Percentiles rank a stretch among this genome's conserved stretches.
These are phyloP conservation scores for Rhamnella rubrinervis DNA, from an alignment of 331 rosid species.

Conservation along the genomic window DNA sequence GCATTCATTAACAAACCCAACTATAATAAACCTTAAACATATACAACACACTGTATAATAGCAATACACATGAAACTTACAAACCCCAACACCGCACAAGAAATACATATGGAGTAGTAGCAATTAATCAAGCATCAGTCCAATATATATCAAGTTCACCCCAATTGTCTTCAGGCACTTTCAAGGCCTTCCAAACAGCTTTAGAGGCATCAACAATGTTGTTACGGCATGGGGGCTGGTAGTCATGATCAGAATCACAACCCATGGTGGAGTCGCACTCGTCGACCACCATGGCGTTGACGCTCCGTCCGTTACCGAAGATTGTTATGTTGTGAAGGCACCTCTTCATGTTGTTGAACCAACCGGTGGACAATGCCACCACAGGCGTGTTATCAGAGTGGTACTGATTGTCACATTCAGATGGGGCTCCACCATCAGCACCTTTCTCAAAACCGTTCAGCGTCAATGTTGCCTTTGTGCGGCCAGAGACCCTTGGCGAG, in stretches of 20 bases:
- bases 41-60: too few relatives aligned
- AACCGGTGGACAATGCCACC: conserved; percentile 34
- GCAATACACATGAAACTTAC: too few relatives aligned
- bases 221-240: conserved; percentile 32
- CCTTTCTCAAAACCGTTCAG: conserved; percentile 25
- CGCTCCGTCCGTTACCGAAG: conserved; percentile 25
- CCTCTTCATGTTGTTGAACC: conserved; percentile 28
- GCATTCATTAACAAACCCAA: too few relatives aligned
- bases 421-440: conserved; percentile 31
- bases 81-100: too few relatives aligned
- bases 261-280: conserved; percentile 40
- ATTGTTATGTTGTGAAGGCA: conserved; percentile 29
- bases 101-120: too few relatives aligned
- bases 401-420: conserved; percentile 28
- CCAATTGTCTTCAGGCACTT: conserved; percentile 14
- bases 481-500: conserved; percentile 10
- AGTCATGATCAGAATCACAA: conserved; percentile 37
- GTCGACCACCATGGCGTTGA: conserved; percentile 38
- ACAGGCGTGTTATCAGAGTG: conserved; percentile 30
- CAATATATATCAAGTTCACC: conserved; percentile 4
- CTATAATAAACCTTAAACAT: too few relatives aligned
- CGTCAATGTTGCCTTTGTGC: conserved; percentile 29
- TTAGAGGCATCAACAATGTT: conserved; percentile 42
- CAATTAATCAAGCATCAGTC: not conserved
- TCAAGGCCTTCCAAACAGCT: conserved; percentile 47